Conservation (phyloP, 1,139 yeast species). For the Taphrina sp. region DNA sequence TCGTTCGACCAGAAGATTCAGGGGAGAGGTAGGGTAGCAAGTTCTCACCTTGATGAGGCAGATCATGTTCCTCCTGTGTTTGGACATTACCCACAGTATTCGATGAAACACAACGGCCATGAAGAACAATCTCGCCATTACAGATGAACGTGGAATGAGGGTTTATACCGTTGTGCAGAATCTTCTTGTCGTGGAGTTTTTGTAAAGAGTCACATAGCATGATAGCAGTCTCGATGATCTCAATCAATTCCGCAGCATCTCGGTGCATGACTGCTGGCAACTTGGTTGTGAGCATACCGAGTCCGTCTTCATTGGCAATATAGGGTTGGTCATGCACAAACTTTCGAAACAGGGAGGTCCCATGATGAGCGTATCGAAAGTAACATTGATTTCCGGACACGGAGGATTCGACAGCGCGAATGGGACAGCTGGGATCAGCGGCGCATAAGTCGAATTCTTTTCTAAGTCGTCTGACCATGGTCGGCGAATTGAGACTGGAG, state of each 20-base stretch:
- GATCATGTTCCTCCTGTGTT: background rate
- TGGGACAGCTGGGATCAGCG: constrained; percentile 6
- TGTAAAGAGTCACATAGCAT: constrained; percentile 3
- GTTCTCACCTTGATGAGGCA: background rate
- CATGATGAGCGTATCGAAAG: constrained; percentile 7
- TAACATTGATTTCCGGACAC: constrained; percentile 1
- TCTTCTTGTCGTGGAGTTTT: constrained; percentile 8
- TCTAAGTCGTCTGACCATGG: background rate
- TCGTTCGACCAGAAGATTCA: constrained; percentile 18
- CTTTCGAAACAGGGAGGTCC: background rate
- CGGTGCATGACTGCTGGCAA: background rate
- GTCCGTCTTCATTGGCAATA: constrained; percentile 3
- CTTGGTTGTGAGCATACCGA: constrained; percentile 1
- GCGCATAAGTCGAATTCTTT: background rate
- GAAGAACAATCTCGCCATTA: constrained; percentile 2
- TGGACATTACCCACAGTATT: background rate
- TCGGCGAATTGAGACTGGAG: background rate
- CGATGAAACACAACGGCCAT: background rate
- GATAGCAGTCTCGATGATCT: background rate
- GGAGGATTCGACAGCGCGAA: constrained; percentile 1
- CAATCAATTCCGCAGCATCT: background rate
- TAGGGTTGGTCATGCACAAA: background rate
- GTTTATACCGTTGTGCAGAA: constrained; percentile 12
- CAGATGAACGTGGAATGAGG: background rate
- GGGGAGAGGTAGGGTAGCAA: constrained; percentile 19